A percentile compares a stretch with the other conserved stretches of the same genome.
These are phyloP conservation scores for Aaosphaeria arxii DNA, from an alignment of 2,329 filamentous ascomycete species.

Conservation along the genomic window DNA sequence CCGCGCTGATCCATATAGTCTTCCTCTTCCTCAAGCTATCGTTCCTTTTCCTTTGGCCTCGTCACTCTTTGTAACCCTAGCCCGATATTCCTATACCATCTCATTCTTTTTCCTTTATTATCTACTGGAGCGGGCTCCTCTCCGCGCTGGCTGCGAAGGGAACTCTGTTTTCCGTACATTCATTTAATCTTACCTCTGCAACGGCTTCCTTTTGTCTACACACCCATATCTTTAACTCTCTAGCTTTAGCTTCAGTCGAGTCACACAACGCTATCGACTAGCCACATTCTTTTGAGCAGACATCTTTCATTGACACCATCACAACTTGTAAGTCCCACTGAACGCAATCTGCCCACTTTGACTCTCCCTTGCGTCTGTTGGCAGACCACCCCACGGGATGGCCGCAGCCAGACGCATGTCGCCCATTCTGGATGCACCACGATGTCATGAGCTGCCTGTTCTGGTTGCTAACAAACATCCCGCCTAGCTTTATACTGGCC, in stretches of 20 bases:
- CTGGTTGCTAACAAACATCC: constrained; percentile 19
- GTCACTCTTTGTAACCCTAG: constrained; percentile 37
- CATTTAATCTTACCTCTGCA: constrained; percentile 22
- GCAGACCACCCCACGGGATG: constrained; percentile 13
- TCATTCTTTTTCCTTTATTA: constrained; percentile 29
- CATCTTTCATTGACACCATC: constrained; percentile 13
- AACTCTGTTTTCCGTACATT: constrained; percentile 38
- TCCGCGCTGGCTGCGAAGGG: constrained; percentile 38
- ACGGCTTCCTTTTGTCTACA: constrained; percentile 21
- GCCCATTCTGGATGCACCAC: neutral
- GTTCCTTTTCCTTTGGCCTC: constrained; percentile 35
- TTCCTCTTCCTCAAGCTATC: constrained; percentile 26
- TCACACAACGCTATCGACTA: constrained; percentile 33
- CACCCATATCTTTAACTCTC: constrained; percentile 10
- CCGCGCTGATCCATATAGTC: constrained; percentile 36
- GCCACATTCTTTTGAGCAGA: constrained; percentile 34
- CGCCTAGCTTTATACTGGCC: neutral
- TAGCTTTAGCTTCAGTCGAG: constrained; percentile 7
- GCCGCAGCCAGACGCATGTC: constrained; percentile 18
- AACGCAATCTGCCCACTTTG: neutral
- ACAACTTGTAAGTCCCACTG: constrained; percentile 22
- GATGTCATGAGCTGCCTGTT: constrained; percentile 16
- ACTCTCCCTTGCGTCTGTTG: constrained; percentile 25
- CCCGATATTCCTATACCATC: constrained; percentile 14
- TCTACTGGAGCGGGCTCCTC: constrained; percentile 36